Conservation (phyloP, 495 filamentous ascomycete genomes). For the Tuber magnatum region DNA sequence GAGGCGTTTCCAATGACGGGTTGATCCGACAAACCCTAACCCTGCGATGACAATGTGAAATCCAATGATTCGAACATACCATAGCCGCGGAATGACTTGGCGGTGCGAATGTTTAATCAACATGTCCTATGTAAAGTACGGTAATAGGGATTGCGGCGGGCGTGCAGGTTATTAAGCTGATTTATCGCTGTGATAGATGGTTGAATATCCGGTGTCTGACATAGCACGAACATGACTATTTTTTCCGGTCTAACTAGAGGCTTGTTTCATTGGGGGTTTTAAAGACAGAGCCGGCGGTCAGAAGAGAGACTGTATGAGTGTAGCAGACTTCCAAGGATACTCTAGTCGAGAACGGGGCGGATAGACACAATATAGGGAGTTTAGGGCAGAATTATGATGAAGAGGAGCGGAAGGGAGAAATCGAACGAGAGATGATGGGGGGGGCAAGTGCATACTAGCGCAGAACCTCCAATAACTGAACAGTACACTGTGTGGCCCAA, state of each 20-base stretch:
- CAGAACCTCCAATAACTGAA: too few relatives aligned
- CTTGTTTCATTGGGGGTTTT: neutral
- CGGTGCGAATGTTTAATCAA: neutral
- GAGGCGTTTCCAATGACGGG: too few relatives aligned
- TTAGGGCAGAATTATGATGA: too few relatives aligned
- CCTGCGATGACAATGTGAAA: too few relatives aligned
- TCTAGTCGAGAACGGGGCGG: too few relatives aligned
- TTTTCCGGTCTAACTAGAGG: neutral
- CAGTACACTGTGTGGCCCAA: too few relatives aligned
- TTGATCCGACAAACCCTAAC: neutral
- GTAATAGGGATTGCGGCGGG: neutral
- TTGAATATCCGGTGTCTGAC: neutral
- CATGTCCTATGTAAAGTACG: neutral
- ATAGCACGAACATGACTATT: neutral
- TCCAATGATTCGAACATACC: neutral
- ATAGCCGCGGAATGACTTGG: neutral
- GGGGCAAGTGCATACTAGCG: too few relatives aligned
- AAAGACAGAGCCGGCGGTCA: neutral
- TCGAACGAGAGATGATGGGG: too few relatives aligned
- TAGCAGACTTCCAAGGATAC: too few relatives aligned
- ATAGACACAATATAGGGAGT: too few relatives aligned
- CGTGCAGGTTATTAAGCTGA: neutral
- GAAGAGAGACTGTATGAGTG: too few relatives aligned
- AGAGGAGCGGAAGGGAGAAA: too few relatives aligned
- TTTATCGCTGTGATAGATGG: neutral